Evolutionary conservation across 495 filamentous ascomycete species (phyloP).

Genomic region (Penicillium ucsense): DNA sequence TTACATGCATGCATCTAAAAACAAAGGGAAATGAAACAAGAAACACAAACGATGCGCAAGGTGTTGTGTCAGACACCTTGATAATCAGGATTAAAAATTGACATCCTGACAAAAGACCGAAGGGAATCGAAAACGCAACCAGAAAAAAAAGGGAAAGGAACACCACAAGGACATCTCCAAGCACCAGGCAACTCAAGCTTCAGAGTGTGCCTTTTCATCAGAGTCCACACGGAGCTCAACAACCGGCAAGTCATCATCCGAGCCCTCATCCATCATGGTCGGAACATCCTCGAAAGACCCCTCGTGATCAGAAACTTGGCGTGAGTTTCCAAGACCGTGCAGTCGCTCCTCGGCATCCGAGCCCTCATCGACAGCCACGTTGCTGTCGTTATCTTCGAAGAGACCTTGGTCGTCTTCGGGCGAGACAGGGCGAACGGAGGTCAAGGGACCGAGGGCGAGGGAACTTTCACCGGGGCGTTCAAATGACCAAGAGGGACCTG

Average conservation of each 20-base stretch:
- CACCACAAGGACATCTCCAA: background rate
- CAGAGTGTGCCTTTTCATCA: constrained; percentile 24
- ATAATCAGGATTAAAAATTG: no score
- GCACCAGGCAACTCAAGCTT: constrained; percentile 4
- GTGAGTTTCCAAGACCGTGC: constrained; percentile 19
- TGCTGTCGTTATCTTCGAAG: constrained; percentile 33
- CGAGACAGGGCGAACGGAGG: background rate
- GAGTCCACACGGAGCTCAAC: constrained; percentile 36
- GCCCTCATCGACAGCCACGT: constrained; percentile 34
- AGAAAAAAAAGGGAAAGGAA: background rate
- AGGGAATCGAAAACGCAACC: no score
- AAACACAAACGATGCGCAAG: background rate
- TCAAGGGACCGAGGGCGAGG: background rate
- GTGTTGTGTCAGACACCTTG: no score
- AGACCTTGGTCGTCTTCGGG: constrained; percentile 23
- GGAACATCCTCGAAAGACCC: constrained; percentile 28
- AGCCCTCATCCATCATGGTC: constrained; percentile 22
- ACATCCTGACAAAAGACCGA: no score
- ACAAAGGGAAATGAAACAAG: background rate
- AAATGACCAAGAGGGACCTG: constrained; percentile 2
- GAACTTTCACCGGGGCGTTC: background rate
- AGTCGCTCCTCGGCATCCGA: constrained; percentile 29
- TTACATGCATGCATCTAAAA: background rate
- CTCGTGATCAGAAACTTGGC: constrained; percentile 15
- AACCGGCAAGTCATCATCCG: constrained; percentile 36